phyloP scores from a whole-genome alignment of 2,329 filamentous ascomycete genomes.

The Trichoderma arundinaceum region DNA sequence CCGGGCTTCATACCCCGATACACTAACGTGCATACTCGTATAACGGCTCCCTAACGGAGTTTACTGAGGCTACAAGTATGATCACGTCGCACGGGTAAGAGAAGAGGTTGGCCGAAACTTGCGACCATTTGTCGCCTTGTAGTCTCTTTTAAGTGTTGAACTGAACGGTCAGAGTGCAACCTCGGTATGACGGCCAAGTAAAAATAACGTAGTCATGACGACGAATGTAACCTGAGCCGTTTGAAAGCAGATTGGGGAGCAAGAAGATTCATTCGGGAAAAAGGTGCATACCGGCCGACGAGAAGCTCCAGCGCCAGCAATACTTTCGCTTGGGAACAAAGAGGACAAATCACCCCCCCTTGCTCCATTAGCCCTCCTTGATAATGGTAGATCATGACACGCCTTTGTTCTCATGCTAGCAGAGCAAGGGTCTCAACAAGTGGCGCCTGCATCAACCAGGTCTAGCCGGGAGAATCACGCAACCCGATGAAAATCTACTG shows the following conservation, averaged over 20 bases:
- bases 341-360: not conserved
- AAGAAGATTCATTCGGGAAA: not conserved
- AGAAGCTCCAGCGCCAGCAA: not conserved
- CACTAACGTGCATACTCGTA: not conserved
- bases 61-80: not conserved
- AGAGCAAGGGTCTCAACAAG: constrained; percentile 21
- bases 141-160: not conserved
- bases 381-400: constrained; percentile 33
- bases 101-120: not conserved
- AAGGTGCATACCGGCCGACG: not conserved
- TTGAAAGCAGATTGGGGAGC: not conserved
- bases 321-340: not conserved
- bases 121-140: constrained; percentile 1
- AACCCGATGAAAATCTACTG: constrained; percentile 29
- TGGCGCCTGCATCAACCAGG: constrained; percentile 27
- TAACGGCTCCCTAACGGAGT: not conserved
- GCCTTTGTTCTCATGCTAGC: constrained; percentile 16
- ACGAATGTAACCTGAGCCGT: constrained; percentile 14
- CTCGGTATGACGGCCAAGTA: not conserved
- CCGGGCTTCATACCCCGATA: constrained; percentile 8
- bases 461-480: constrained; percentile 26
- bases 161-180: not conserved
- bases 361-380: constrained; percentile 17
- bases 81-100: not conserved
- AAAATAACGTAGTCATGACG: constrained; percentile 20